A percentile compares a stretch with the other conserved stretches of the same genome.
These are phyloP conservation scores for Coemansia pectinata DNA, from an alignment of 192 early-diverging fungal species.

Conservation along the genomic window DNA sequence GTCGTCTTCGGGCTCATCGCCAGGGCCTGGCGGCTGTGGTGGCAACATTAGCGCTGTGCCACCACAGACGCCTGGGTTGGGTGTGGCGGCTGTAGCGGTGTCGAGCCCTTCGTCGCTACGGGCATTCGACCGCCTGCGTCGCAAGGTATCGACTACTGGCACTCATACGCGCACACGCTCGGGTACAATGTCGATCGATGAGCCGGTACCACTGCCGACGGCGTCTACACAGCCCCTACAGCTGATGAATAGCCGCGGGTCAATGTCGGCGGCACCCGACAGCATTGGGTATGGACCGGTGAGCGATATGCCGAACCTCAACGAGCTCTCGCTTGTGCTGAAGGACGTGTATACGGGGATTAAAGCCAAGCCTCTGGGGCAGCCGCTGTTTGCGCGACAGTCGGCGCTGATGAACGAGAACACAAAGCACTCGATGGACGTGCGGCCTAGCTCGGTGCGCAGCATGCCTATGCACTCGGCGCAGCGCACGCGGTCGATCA, in stretches of 20 bases:
- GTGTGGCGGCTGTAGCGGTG: constrained; percentile 9
- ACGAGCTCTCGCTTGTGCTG: constrained; percentile 41
- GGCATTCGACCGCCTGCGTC: constrained; percentile 52
- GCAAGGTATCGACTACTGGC: constrained; percentile 53
- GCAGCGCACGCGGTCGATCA: constrained; percentile 50
- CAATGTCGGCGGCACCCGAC: constrained; percentile 13
- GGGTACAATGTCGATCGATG: constrained; percentile 43
- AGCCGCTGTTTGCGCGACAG: constrained; percentile 55
- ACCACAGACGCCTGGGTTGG: background rate
- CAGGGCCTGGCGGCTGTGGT: background rate
- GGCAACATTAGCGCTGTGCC: constrained; percentile 1
- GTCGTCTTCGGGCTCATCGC: background rate
- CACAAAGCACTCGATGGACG: constrained; percentile 35
- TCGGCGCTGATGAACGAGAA: constrained; percentile 15
- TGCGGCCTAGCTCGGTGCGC: constrained; percentile 51
- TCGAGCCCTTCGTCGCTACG: constrained; percentile 49
- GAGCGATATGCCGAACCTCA: constrained; percentile 32
- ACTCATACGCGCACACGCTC: constrained; percentile 43
- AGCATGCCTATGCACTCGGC: constrained; percentile 52
- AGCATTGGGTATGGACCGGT: constrained; percentile 1
- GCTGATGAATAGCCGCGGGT: constrained; percentile 15
- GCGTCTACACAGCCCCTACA: background rate
- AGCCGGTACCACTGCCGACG: constrained; percentile 8
- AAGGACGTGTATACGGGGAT: constrained; percentile 58
- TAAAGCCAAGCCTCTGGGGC: constrained; percentile 53